Evolutionary conservation across 164 flowering plant species (phyloP), one percentile per base, ranked within the genome.

Genomic region (Vitis rupestris): DNA sequence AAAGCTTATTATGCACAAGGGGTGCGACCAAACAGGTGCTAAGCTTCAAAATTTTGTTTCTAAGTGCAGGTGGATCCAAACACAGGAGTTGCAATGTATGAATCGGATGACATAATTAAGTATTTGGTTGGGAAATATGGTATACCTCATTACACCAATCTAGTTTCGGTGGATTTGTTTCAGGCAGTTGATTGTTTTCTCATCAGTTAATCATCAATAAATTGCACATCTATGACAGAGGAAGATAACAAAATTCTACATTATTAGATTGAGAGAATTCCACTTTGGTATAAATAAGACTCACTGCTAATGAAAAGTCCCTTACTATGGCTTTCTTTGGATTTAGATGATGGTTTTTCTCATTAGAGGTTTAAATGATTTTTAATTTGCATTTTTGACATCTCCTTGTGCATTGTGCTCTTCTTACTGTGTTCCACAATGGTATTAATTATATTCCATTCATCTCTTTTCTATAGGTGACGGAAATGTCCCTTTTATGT

Each of bases 41-140:
- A 63, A 61, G 67, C 61, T 48, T 49, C 23, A 63, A 50, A 59
- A 8, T 19, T 72, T 71, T 64, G 27, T 23, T 23, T 70, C 23
- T 67, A 50, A 11, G 64, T 86, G 75, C 85, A 95, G 99, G 97
- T 95, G 64, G 99, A 95, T 78, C 99, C 98, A 71, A 95, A 93
- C 79, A 91, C 99, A n/a, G 98, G 97, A 53, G 84, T 87, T 65
- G 68, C 97, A 47, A 93, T 95, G 98, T 95, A 95, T 63, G 99
- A 95, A 83, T 95, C 99, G 61, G 99, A 93, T 81, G 91, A 82
- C 53, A 95, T 95, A 74, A 95, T 95, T 47, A 91, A 93, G 81
- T 95, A 93, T 75, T 80, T 95, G 84, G 92, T 78, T 65, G 82
- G 71, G 52, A 93, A 91, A 78, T 95, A 95, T 80, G 99, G 99